phyloP scores from a whole-genome alignment of 805 yeast genomes.

The Ogataea methanolica region DNA sequence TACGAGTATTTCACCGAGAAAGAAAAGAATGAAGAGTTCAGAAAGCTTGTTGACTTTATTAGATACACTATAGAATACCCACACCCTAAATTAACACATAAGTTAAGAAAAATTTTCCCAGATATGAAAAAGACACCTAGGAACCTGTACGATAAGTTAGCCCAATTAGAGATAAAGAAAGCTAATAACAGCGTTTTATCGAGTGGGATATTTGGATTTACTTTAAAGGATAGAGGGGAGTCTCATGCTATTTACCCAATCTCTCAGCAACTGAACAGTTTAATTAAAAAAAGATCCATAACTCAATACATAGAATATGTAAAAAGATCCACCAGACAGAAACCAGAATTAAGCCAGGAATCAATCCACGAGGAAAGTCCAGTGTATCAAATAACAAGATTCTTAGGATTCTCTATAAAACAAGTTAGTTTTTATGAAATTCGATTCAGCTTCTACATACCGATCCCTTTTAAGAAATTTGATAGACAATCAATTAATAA shows the following conservation, averaged over 20 bases:
- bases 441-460: constrained; percentile 21
- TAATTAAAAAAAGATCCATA: no score
- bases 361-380: neutral
- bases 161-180: constrained; percentile 7
- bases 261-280: no score
- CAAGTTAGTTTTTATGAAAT: constrained; percentile 11
- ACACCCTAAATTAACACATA: constrained; percentile 19
- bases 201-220: constrained; percentile 19
- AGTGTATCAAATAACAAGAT: constrained; percentile 14
- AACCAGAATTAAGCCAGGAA: neutral
- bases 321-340: no score
- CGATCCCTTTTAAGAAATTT: constrained; percentile 19
- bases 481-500: constrained; percentile 10
- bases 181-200: constrained; percentile 24
- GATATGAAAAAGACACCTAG: constrained; percentile 8
- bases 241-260: no score
- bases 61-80: constrained; percentile 30
- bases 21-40: constrained; percentile 14
- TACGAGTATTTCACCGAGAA: constrained; percentile 11
- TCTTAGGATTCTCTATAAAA: constrained; percentile 22
- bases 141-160: constrained; percentile 13
- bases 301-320: neutral
- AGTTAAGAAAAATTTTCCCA: constrained; percentile 13
- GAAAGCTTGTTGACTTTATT: constrained; percentile 21
- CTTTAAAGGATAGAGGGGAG: no score